Evolutionary conservation across 164 flowering plant genomes (phyloP), one percentile per base, ranked within the genome.

Genomic region (Saururus chinensis): DNA sequence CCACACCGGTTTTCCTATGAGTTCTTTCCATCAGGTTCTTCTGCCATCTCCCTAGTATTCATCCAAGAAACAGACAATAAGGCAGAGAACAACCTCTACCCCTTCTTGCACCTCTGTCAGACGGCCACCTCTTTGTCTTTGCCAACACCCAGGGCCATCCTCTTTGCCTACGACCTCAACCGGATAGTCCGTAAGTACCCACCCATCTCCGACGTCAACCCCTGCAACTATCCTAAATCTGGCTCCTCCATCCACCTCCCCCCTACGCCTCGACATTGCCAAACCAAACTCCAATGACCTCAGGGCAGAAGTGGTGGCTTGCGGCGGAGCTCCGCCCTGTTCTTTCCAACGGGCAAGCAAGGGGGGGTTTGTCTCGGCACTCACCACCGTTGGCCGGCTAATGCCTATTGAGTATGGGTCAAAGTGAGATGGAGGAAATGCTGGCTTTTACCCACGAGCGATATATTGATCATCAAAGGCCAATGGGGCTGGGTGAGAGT

Each of bases 161-260:
- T 71, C 37, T 57, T 89, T 24, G 84, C 88, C 62, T 88, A 86
- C 63, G 40, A 0, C 0, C 54, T 58, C 0, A 71, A 80, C 51
- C 58, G 41, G 9, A 71, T 92, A 40, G n/a, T 92, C 6, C 73
- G 66, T 22, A 72, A 75, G 71, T 89, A 70, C 51, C 96, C 96
- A 0, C 57, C 5, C 0, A 81, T 92, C 11, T 88, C 96, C 12
- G 90, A 83, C 4, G 56, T 24, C 1, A 81, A 76, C 13, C 76
- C 80, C 21, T 41, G 88, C 49, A 84, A 75, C 65, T 92, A 87
- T 64, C 98, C 96, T 0, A 76, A 86, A 55, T 76, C 93, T 1
- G 96, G 98, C 4, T 92, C 98, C 1, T 86, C 98, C 0, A 90
- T 79, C 0, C 48, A 89, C 69, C 87, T 92, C n/a, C 22, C 95